Evolutionary conservation across 2,329 filamentous ascomycete species (phyloP).

Genomic region (Exophiala lecanii-corni): DNA sequence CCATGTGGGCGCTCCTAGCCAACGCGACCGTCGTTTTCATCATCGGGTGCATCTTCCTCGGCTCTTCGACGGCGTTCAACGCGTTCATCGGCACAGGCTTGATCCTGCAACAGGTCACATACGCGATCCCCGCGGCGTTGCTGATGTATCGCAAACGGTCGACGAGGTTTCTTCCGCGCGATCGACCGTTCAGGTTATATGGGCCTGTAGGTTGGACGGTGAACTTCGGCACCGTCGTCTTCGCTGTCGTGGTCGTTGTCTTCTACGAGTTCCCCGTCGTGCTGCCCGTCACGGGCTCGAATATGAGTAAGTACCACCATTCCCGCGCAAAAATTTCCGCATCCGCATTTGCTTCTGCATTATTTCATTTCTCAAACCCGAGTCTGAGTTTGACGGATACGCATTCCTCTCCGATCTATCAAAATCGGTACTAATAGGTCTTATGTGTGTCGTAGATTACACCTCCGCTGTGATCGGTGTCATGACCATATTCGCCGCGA

Average conservation of each 20-base stretch:
- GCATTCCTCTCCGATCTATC: too few relatives aligned
- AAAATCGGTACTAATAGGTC: neutral
- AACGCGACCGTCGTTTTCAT: constrained; percentile 26
- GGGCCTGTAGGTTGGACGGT: constrained; percentile 27
- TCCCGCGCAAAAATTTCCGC: too few relatives aligned
- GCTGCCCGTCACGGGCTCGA: constrained; percentile 28
- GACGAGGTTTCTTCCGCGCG: constrained; percentile 20
- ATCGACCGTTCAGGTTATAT: constrained; percentile 10
- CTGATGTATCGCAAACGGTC: constrained; percentile 29
- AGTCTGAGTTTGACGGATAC: too few relatives aligned
- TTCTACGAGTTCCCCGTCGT: constrained; percentile 32
- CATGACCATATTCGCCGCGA: constrained; percentile 21
- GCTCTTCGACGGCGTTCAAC: constrained; percentile 27
- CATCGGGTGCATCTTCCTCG: constrained; percentile 30
- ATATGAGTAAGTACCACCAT: constrained; percentile 30
- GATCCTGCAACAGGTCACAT: constrained; percentile 22
- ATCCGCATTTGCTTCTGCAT: too few relatives aligned
- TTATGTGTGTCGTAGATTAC: constrained; percentile 21
- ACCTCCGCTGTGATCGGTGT: constrained; percentile 20
- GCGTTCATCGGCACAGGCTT: constrained; percentile 27
- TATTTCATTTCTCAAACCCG: neutral
- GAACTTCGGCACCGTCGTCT: constrained; percentile 28
- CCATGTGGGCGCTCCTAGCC: constrained; percentile 25
- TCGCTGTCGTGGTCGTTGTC: constrained; percentile 27
- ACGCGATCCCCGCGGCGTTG: constrained; percentile 29